Conservation (phyloP, 2,329 filamentous ascomycete species). For the Curvularia eragrostidis region DNA sequence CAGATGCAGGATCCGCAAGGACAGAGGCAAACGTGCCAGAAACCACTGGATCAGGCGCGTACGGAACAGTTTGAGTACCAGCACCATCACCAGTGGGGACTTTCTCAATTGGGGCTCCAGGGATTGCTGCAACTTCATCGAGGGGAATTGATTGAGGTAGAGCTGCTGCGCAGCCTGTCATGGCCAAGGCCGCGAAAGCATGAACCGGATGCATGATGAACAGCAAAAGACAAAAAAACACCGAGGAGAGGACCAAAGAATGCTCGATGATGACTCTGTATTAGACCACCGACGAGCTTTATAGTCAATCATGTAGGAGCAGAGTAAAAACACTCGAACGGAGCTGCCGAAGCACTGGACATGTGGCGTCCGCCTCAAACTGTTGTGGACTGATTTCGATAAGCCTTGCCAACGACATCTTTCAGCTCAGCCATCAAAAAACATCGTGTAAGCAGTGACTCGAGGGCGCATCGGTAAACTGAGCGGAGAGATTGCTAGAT, state of each 20-base stretch:
- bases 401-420: neutral
- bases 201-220: neutral
- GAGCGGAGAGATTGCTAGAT: too few species aligned
- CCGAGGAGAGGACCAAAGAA: neutral
- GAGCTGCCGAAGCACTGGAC: constrained; percentile 1
- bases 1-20: neutral
- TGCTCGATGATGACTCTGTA: neutral
- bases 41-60: neutral
- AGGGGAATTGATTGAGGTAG: neutral
- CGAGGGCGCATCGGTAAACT: too few species aligned
- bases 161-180: neutral
- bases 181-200: neutral
- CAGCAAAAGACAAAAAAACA: too few species aligned
- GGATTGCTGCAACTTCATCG: neutral
- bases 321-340: neutral
- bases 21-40: neutral
- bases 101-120: neutral
- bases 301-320: neutral
- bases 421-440: too few species aligned
- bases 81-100: neutral
- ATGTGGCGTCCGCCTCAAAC: constrained; percentile 5
- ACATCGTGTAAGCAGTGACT: too few species aligned
- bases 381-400: neutral
- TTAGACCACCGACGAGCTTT: neutral
- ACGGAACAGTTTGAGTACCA: neutral